Base-by-base conservation (phyloP, 116 monocot genomes). In the Phalaenopsis hybrid region DNA sequence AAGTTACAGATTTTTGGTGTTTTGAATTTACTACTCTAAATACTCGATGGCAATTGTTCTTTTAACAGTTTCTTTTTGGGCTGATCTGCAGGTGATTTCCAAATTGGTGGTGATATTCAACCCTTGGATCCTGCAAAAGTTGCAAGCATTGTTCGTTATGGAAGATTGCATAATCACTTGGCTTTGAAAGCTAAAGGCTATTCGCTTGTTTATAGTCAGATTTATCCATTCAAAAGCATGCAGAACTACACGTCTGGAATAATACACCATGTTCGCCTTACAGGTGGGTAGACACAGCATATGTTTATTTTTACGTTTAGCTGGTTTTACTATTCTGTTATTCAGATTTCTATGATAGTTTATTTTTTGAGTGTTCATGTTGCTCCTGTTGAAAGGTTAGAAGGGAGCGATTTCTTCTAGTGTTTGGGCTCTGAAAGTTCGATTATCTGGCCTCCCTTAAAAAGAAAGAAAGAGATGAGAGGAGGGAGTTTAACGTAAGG, bases 191-290 rank as follows among this genome's bases (percentile, higher is more conserved):
- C 96, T 61, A 83, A 82, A 10, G 96, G 96, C 2, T 73, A 87
- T 84, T 92, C 96, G 31, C 92, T 96, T 44, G 84, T 94, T 28
- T 96, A 96, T 83, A 92, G 68, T 77, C 96, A 96, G 80, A 81
- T 96, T 20, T 96, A 92, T 85, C 94, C 94, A 13, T 96, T 92
- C 79, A 63, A 86, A 79, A 94, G 92, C 75, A 88, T 94, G 13
- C 79, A 77, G 79, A 96, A 96, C 77, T 96, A 96, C 80, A 91
- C 89, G 43, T 96, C 96, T 78, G 96, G 92, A 72, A 96, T 96
- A 78, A 96, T 96, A 61, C 96, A 96, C 83, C 96, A 96, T 87
- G 96, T 94, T 76, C 89, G 89, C 9, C 88, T 96, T 72, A 84
- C 83, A 84, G 96, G 96, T 96, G 86, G 23, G 11, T 21, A 4